These are phyloP conservation scores for Corchorus olitorius DNA, from an alignment of 345 rosid species.

Conservation along the genomic window DNA sequence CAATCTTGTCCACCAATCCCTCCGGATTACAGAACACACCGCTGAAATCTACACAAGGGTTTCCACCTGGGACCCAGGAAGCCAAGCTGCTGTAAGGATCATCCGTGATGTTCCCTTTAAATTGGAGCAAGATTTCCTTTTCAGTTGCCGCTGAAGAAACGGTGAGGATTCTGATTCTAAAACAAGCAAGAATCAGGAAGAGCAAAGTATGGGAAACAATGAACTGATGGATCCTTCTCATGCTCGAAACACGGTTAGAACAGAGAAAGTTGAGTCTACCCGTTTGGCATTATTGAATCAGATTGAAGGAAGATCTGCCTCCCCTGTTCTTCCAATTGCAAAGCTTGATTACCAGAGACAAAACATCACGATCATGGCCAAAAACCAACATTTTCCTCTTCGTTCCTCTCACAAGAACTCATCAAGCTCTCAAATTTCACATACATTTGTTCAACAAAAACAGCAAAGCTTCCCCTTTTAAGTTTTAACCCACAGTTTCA, in stretches of 20 bases:
- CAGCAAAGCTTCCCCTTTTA: neutral
- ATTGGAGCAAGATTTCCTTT: constrained; percentile 79
- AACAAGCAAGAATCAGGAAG: constrained; percentile 40
- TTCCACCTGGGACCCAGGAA: constrained; percentile 63
- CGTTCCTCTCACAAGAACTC: constrained; percentile 15
- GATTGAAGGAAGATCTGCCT: constrained; percentile 25
- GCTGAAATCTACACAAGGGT: constrained; percentile 61
- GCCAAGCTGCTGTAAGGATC: constrained; percentile 72
- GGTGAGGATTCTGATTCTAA: constrained; percentile 31
- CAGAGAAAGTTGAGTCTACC: constrained; percentile 48
- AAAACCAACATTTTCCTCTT: constrained; percentile 40
- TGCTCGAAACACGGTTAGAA: constrained; percentile 43
- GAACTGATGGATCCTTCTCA: constrained; percentile 50
- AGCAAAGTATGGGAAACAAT: constrained; percentile 26
- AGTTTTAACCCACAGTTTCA: neutral
- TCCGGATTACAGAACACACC: constrained; percentile 74
- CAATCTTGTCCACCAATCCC: constrained; percentile 82
- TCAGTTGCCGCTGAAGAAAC: constrained; percentile 49
- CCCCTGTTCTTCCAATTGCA: constrained; percentile 4
- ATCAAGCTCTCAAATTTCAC: constrained; percentile 18
- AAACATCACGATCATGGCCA: constrained; percentile 33
- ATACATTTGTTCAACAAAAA: constrained; percentile 24
- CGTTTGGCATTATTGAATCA: constrained; percentile 64
- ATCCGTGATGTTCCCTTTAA: constrained; percentile 64
- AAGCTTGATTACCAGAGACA: constrained; percentile 20